Conservation (phyloP, 1,284 basidiomycete species). For the Leccinum proliferum region DNA sequence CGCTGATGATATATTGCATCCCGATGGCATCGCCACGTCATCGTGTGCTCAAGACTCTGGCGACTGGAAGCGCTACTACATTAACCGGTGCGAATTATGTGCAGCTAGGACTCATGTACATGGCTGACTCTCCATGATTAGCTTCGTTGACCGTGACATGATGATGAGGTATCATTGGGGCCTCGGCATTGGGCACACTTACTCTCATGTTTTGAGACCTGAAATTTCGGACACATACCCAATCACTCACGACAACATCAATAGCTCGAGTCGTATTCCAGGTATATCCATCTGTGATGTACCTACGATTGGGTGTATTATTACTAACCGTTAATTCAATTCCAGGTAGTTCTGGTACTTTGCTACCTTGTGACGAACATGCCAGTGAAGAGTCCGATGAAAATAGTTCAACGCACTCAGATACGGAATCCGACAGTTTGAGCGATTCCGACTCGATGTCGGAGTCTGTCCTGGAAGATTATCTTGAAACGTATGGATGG, state of each 20-base stretch:
- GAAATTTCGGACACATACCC: too few relatives aligned
- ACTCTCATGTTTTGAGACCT: too few relatives aligned
- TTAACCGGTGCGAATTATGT: too few relatives aligned
- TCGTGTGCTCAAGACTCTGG: too few relatives aligned
- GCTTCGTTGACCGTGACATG: too few relatives aligned
- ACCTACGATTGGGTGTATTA: neutral
- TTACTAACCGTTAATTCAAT: neutral
- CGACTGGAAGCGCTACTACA: too few relatives aligned
- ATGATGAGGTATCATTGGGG: too few relatives aligned
- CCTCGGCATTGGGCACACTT: too few relatives aligned
- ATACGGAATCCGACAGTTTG: neutral
- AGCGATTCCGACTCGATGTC: neutral
- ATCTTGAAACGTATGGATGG: constrained; percentile 1
- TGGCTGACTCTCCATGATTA: too few relatives aligned
- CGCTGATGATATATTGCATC: too few relatives aligned
- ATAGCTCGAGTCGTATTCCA: neutral
- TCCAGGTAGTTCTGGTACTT: neutral
- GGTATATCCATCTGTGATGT: neutral
- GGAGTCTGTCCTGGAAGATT: neutral
- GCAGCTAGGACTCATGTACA: too few relatives aligned
- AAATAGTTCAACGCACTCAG: neutral
- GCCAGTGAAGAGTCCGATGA: neutral
- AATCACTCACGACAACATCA: neutral
- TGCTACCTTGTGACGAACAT: neutral
- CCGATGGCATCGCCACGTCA: too few relatives aligned